Percentiles rank a stretch among this genome's conserved stretches.
Conservation (phyloP, 2,329 filamentous ascomycete species). For the Beauveria sp. region DNA sequence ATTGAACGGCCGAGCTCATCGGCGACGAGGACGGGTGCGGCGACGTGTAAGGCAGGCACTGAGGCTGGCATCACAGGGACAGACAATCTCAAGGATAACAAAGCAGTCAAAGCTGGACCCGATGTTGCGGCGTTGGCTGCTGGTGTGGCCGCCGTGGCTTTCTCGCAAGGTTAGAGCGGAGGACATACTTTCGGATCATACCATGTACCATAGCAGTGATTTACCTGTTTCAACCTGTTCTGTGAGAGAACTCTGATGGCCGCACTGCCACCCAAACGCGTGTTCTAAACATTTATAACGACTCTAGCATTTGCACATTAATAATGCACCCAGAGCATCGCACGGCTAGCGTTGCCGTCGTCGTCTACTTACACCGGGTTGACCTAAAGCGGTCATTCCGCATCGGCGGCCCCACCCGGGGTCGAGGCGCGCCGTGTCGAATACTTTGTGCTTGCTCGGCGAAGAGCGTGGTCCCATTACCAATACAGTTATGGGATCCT, state of each 20-base stretch:
- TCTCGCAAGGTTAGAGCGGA: neutral
- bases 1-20: neutral
- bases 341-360: neutral
- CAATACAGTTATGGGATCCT: neutral
- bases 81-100: neutral
- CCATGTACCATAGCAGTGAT: no score
- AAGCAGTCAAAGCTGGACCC: neutral
- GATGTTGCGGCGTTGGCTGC: neutral
- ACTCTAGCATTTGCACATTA: neutral
- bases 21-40: neutral
- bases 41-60: neutral
- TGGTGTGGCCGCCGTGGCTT: neutral
- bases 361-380: neutral
- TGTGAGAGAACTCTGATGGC: no score
- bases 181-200: no score
- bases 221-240: no score
- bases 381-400: constrained; percentile 6
- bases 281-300: neutral
- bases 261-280: neutral
- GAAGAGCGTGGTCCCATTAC: neutral
- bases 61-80: neutral
- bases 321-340: neutral
- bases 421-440: constrained; percentile 1
- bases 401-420: neutral
- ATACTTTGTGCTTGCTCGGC: neutral